Conservation (phyloP, 768 basidiomycete species). For the Auricularia heimuer region DNA sequence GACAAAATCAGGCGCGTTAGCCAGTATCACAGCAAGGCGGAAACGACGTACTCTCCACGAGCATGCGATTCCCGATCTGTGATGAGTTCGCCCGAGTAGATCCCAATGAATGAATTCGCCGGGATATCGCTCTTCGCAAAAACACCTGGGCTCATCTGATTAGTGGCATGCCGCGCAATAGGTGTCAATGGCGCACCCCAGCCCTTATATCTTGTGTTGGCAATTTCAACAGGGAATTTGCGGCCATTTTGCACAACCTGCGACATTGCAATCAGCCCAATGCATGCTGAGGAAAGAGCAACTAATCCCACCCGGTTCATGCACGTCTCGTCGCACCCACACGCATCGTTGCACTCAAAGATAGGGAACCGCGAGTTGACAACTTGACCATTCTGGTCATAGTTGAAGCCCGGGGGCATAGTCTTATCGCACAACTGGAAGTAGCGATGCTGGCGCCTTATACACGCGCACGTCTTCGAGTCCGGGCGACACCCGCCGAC, state of each 20-base stretch:
- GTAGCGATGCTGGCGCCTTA: constrained; percentile 42
- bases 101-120: constrained; percentile 62
- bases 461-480: constrained; percentile 63
- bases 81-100: constrained; percentile 79
- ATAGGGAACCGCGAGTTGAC: constrained; percentile 43
- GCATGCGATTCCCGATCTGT: constrained; percentile 55
- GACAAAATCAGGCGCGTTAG: constrained; percentile 25
- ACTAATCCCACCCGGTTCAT: constrained; percentile 55
- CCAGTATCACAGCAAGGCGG: not conserved
- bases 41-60: constrained; percentile 51
- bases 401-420: constrained; percentile 47
- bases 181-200: constrained; percentile 51
- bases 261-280: not conserved
- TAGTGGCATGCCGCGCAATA: not conserved
- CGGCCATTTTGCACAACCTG: constrained; percentile 82
- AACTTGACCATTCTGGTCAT: constrained; percentile 51
- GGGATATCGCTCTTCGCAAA: constrained; percentile 61
- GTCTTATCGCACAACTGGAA: constrained; percentile 22
- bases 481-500: constrained; percentile 65
- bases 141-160: constrained; percentile 40
- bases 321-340: constrained; percentile 74
- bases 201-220: constrained; percentile 66
- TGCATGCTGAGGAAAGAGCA: not conserved
- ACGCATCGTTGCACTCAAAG: constrained; percentile 79
- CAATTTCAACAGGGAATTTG: constrained; percentile 48